Conservation (phyloP, 176 grass and related monocot genomes). For the Calamus simplicifolius region DNA sequence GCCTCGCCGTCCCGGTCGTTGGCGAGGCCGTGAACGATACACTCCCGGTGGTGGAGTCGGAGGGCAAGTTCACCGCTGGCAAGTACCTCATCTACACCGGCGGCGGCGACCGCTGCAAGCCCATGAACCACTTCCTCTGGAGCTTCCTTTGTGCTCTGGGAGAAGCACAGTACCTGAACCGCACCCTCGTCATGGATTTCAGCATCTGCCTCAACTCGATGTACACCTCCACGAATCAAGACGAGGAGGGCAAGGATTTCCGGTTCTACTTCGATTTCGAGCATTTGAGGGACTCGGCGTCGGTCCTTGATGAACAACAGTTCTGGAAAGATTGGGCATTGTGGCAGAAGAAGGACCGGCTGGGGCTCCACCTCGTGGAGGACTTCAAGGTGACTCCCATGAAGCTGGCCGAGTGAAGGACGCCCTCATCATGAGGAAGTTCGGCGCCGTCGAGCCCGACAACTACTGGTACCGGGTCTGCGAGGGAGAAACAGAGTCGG, state of each 20-base stretch:
- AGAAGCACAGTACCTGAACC: constrained; percentile 81
- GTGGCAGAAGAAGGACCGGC: constrained; percentile 59
- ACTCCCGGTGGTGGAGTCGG: constrained; percentile 63
- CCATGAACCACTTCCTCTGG: constrained; percentile 95
- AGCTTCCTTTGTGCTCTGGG: constrained; percentile 74
- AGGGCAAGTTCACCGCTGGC: constrained; percentile 46
- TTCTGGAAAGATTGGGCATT: constrained; percentile 80
- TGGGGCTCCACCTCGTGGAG: constrained; percentile 62
- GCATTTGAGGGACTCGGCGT: constrained; percentile 63
- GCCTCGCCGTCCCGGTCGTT: constrained; percentile 30
- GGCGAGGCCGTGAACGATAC: constrained; percentile 78
- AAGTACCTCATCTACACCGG: constrained; percentile 79
- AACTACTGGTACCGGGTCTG: constrained; percentile 90
- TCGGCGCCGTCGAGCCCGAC: constrained; percentile 57
- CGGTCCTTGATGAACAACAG: constrained; percentile 65
- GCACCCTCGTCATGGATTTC: constrained; percentile 82
- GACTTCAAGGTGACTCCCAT: constrained; percentile 70
- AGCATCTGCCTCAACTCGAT: constrained; percentile 57
- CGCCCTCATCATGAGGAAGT: constrained; percentile 83
- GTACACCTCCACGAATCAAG: constrained; percentile 48
- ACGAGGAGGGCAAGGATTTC: constrained; percentile 78
- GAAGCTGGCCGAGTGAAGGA: constrained; percentile 68
- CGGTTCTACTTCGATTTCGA: constrained; percentile 93
- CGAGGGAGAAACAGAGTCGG: constrained; percentile 71
- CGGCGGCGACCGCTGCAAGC: constrained; percentile 87